Conservation (phyloP, 192 early-diverging fungal species). For the Backusella australiensis region DNA sequence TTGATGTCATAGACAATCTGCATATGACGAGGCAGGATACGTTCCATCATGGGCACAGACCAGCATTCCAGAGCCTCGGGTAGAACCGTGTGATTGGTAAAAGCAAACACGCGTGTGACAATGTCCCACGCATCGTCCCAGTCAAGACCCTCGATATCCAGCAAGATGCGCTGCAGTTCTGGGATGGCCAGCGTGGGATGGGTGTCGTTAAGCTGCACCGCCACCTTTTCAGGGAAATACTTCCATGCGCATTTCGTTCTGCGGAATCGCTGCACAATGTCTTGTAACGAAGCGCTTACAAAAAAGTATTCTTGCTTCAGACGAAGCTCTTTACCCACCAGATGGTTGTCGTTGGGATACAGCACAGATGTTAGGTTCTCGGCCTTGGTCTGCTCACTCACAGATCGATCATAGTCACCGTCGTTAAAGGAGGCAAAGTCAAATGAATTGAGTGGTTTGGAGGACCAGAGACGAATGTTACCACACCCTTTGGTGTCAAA, state of each 20-base stretch:
- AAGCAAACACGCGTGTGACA: constrained; percentile 87
- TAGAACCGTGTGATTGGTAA: constrained; percentile 98
- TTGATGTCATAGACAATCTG: constrained; percentile 99
- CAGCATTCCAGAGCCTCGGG: constrained; percentile 98
- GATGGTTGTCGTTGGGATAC: constrained; percentile 98
- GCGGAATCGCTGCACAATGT: constrained; percentile 92
- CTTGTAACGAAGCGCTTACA: constrained; percentile 84
- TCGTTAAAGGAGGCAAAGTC: constrained; percentile 84
- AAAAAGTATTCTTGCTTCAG: constrained; percentile 99
- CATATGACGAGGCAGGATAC: constrained; percentile 95
- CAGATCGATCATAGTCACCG: constrained; percentile 90
- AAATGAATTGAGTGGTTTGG: constrained; percentile 88
- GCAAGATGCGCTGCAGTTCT: constrained; percentile 90
- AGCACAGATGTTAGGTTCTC: constrained; percentile 93
- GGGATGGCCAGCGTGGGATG: constrained; percentile 95
- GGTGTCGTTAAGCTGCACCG: constrained; percentile 98
- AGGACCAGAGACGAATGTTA: constrained; percentile 97
- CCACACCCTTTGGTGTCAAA: constrained; percentile 90
- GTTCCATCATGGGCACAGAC: constrained; percentile 90
- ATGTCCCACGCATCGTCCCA: constrained; percentile 98
- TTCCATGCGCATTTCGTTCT: constrained; percentile 78
- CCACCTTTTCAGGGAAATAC: constrained; percentile 89
- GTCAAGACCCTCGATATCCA: constrained; percentile 85
- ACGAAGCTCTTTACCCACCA: constrained; percentile 93
- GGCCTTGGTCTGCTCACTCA: constrained; percentile 87